Evolutionary conservation across 78 protist genomes (phyloP).

Genomic region (Dictyostelium intermedium): DNA sequence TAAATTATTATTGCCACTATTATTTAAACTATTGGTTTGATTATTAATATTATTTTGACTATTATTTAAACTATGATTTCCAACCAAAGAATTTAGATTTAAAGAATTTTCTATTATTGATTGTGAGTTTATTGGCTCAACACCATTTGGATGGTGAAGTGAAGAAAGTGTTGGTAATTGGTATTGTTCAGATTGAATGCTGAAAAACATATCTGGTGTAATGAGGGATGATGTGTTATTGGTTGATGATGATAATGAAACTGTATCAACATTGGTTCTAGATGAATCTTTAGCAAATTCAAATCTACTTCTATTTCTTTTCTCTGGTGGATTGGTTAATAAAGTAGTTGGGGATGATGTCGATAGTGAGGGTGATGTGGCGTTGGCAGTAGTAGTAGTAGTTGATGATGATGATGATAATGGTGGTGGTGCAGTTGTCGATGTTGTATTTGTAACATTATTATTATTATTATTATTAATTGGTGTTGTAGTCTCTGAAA

Average conservation of each 20-base stretch:
- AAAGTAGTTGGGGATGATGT: not conserved
- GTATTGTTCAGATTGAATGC: conserved; percentile 24
- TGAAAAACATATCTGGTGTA: conserved; percentile 43
- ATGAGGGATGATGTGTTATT: conserved; percentile 9
- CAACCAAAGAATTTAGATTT: not conserved
- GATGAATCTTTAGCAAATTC: conserved; percentile 62
- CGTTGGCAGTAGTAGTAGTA: not conserved
- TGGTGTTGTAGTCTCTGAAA: not conserved
- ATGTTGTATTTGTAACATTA: not conserved
- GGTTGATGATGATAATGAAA: not conserved
- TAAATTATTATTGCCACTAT: not conserved
- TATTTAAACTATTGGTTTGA: not conserved
- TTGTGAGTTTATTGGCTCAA: not conserved
- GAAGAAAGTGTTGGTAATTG: not conserved
- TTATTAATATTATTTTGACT: not conserved
- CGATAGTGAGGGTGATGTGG: not conserved
- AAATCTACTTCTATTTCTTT: conserved; percentile 34
- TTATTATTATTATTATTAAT: not conserved
- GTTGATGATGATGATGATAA: too few relatives aligned
- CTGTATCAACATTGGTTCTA: not conserved
- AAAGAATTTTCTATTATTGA: not conserved
- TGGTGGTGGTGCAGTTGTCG: not conserved
- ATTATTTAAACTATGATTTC: not conserved
- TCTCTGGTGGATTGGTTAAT: not conserved
- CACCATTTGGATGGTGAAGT: conserved; percentile 46